phyloP scores from a whole-genome alignment of 108 stramenopile species.

The Discostella stelligeroides region DNA sequence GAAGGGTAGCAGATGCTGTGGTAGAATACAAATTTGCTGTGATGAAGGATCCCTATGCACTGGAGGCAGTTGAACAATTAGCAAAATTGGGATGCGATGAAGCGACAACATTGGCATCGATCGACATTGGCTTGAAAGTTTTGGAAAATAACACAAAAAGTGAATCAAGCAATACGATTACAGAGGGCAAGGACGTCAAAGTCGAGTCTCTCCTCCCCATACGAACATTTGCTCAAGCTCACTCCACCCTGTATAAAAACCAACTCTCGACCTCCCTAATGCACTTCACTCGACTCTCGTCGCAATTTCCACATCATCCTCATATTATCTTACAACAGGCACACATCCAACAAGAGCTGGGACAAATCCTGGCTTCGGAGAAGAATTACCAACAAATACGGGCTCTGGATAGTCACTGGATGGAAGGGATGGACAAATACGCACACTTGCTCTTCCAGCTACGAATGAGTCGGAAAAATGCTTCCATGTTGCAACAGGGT shows the following conservation, averaged over 20 bases:
- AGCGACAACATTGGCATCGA: constrained; percentile 13
- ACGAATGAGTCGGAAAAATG: constrained; percentile 62
- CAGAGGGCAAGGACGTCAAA: background rate
- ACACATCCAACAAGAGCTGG: constrained; percentile 53
- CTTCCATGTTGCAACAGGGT: constrained; percentile 48
- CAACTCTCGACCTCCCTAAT: constrained; percentile 29
- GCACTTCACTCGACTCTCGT: constrained; percentile 27
- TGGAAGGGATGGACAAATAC: constrained; percentile 76
- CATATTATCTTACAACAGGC: constrained; percentile 71
- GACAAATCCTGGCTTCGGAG: constrained; percentile 34
- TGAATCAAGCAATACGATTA: background rate
- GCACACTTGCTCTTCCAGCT: constrained; percentile 66
- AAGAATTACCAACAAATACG: constrained; percentile 46
- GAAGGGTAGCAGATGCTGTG: constrained; percentile 54
- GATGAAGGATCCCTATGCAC: constrained; percentile 60
- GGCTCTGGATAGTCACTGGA: constrained; percentile 29
- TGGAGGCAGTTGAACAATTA: constrained; percentile 76
- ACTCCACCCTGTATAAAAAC: constrained; percentile 34
- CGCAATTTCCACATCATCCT: constrained; percentile 68
- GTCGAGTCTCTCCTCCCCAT: constrained; percentile 22
- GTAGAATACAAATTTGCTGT: constrained; percentile 64
- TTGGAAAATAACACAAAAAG: constrained; percentile 18
- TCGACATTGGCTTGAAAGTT: constrained; percentile 22
- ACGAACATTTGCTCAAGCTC: constrained; percentile 25
- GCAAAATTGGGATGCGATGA: constrained; percentile 56